These are phyloP conservation scores for Hibiscus mutabilis DNA, from an alignment of 345 rosid species.

Conservation along the genomic window DNA sequence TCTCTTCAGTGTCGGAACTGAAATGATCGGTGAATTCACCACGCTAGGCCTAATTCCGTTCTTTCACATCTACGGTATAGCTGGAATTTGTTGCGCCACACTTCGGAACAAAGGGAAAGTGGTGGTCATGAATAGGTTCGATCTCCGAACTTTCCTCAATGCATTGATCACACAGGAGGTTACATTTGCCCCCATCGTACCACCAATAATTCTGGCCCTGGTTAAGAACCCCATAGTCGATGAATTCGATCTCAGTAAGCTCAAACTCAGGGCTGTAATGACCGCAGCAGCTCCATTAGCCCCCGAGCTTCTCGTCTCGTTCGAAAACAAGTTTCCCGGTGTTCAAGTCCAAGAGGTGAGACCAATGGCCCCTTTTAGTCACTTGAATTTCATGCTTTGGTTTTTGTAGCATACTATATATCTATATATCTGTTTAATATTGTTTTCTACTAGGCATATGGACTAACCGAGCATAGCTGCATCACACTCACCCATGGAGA, in stretches of 20 bases:
- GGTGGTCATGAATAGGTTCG: slow-evolving; percentile 68
- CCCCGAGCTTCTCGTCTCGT: background rate
- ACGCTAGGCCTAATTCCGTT: slow-evolving; percentile 72
- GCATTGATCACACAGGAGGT: slow-evolving; percentile 70
- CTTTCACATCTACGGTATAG: slow-evolving; percentile 82
- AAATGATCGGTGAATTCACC: slow-evolving; percentile 62
- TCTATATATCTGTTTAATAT: background rate
- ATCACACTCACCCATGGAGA: slow-evolving; percentile 80
- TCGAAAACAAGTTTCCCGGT: slow-evolving; percentile 10
- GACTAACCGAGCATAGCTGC: slow-evolving; percentile 96
- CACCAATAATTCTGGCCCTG: slow-evolving; percentile 66
- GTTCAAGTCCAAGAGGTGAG: slow-evolving; percentile 82
- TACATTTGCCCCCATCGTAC: slow-evolving; percentile 85
- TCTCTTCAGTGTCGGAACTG: slow-evolving; percentile 63
- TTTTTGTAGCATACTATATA: background rate
- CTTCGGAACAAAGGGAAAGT: slow-evolving; percentile 86
- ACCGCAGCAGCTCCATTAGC: slow-evolving; percentile 61
- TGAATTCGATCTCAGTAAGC: slow-evolving; percentile 74
- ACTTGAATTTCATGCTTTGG: background rate
- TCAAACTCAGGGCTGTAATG: slow-evolving; percentile 72
- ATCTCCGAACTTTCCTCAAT: slow-evolving; percentile 59
- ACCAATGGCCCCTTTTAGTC: background rate
- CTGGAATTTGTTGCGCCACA: slow-evolving; percentile 82
- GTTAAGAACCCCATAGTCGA: slow-evolving; percentile 80
- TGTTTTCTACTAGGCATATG: slow-evolving; percentile 57